Conservation (phyloP, 225 moss, liverwort and hornwort genomes). For the Antitrichia curtipendula region DNA sequence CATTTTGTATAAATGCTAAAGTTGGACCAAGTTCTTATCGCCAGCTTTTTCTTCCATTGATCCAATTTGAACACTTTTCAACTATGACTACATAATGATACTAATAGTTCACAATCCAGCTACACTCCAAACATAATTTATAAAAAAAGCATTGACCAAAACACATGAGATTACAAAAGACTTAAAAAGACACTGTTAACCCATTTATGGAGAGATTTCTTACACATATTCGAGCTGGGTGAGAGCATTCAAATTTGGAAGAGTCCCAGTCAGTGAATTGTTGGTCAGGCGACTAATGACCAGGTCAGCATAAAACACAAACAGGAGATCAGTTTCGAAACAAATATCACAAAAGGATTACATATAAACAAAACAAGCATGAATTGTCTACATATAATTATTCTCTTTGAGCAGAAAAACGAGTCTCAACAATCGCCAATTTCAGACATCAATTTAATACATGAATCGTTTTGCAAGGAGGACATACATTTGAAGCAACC, state of each 20-base stretch:
- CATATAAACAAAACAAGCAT: not conserved
- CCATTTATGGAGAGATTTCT: not conserved
- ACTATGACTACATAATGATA: not conserved
- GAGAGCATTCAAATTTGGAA: slow-evolving; percentile 31
- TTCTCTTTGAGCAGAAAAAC: not conserved
- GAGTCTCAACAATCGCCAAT: not conserved
- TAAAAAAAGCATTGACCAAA: not conserved
- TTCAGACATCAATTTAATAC: not conserved
- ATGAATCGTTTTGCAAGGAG: not conserved
- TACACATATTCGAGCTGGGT: slow-evolving; percentile 25
- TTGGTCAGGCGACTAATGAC: slow-evolving; percentile 23
- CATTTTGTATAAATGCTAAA: not conserved
- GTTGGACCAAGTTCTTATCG: not conserved
- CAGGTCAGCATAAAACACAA: not conserved
- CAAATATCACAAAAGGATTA: not conserved
- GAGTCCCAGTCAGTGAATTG: slow-evolving; percentile 18
- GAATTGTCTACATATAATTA: not conserved
- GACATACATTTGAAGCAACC: slow-evolving; percentile 24
- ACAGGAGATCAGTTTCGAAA: not conserved
- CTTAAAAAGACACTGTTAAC: not conserved
- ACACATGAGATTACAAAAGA: not conserved
- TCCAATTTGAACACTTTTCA: not conserved
- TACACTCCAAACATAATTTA: too few relatives aligned
- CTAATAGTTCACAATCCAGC: not conserved
- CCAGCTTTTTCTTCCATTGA: not conserved